A percentile compares a stretch with the other conserved stretches of the same genome.
phyloP scores from a whole-genome alignment of 2,329 filamentous ascomycete genomes.

The Acrocalymma vagum region DNA sequence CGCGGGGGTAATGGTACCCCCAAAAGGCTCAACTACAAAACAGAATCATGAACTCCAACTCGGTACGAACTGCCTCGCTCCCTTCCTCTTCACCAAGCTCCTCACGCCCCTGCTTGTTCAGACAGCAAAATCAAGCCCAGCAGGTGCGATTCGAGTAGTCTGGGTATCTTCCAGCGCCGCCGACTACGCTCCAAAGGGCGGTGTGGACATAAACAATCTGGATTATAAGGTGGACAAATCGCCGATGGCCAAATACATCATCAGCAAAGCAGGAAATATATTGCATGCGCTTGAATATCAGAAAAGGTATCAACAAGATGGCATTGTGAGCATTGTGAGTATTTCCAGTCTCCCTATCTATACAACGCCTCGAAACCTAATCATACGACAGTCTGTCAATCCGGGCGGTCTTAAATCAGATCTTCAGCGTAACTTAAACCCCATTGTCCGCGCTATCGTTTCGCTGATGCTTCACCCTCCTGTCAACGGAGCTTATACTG shows the following conservation, averaged over 20 bases:
- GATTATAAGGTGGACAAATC: constrained; percentile 17
- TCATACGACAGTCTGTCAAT: constrained; percentile 34
- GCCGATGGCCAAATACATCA: constrained; percentile 23
- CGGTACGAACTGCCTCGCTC: constrained; percentile 52
- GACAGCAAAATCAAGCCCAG: constrained; percentile 33
- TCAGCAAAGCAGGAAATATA: constrained; percentile 37
- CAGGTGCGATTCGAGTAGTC: constrained; percentile 43
- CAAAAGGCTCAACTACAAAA: constrained; percentile 27
- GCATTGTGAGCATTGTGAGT: constrained; percentile 31
- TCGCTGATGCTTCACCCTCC: constrained; percentile 14
- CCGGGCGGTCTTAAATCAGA: constrained; percentile 46
- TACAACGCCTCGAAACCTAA: background rate
- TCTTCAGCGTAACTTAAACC: constrained; percentile 42
- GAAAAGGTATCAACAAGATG: constrained; percentile 18
- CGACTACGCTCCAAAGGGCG: constrained; percentile 20
- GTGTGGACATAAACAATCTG: constrained; percentile 26
- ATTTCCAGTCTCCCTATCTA: background rate
- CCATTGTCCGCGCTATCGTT: constrained; percentile 3
- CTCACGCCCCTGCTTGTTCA: constrained; percentile 45
- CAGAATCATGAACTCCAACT: constrained; percentile 43
- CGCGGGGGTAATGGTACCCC: constrained; percentile 43
- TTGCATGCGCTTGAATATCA: constrained; percentile 32
- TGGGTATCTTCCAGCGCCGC: constrained; percentile 44
- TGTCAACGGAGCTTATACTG: constrained; percentile 33
- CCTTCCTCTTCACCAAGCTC: constrained; percentile 50